Conservation (phyloP, 306 rosid genomes). For the Fagus crenata region DNA sequence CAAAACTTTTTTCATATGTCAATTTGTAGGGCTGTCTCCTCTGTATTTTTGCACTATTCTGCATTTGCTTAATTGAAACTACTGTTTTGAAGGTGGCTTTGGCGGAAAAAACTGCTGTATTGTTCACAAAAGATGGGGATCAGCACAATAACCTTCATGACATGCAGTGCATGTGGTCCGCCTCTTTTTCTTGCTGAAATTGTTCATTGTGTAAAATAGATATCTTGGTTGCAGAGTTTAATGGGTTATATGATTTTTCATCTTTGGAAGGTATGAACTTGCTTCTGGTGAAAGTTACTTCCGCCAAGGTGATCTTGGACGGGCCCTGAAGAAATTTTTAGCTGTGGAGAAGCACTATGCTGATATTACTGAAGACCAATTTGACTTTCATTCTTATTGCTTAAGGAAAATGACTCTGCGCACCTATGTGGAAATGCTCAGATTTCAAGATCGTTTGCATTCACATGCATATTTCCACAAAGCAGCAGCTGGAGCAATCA, state of each 20-base stretch:
- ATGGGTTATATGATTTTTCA: slow-evolving; percentile 19
- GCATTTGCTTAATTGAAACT: slow-evolving; percentile 17
- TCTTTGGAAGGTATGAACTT: slow-evolving; percentile 81
- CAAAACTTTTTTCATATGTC: background rate
- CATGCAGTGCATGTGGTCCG: slow-evolving; percentile 99
- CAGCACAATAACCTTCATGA: slow-evolving; percentile 98
- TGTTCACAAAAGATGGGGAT: slow-evolving; percentile 98
- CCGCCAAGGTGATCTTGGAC: slow-evolving; percentile 93
- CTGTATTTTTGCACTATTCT: slow-evolving; percentile 24
- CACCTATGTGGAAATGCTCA: slow-evolving; percentile 95
- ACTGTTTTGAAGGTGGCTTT: slow-evolving; percentile 63
- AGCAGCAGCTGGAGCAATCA: slow-evolving; percentile 97
- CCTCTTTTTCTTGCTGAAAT: slow-evolving; percentile 30
- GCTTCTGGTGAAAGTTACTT: slow-evolving; percentile 94
- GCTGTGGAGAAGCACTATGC: slow-evolving; percentile 98
- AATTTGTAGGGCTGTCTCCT: slow-evolving; percentile 16
- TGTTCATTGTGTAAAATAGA: slow-evolving; percentile 16
- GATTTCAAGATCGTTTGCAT: slow-evolving; percentile 94
- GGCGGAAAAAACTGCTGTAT: slow-evolving; percentile 95
- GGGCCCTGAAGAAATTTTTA: slow-evolving; percentile 81
- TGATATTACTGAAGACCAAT: slow-evolving; percentile 96
- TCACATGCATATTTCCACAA: slow-evolving; percentile 88
- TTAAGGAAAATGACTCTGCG: slow-evolving; percentile 97
- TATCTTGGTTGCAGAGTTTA: slow-evolving; percentile 22
- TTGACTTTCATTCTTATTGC: slow-evolving; percentile 98